Evolutionary conservation across 2,329 filamentous ascomycete genomes (phyloP), one percentile per base, ranked within the genome.

Genomic region (Rhinocladiella mackenziei): DNA sequence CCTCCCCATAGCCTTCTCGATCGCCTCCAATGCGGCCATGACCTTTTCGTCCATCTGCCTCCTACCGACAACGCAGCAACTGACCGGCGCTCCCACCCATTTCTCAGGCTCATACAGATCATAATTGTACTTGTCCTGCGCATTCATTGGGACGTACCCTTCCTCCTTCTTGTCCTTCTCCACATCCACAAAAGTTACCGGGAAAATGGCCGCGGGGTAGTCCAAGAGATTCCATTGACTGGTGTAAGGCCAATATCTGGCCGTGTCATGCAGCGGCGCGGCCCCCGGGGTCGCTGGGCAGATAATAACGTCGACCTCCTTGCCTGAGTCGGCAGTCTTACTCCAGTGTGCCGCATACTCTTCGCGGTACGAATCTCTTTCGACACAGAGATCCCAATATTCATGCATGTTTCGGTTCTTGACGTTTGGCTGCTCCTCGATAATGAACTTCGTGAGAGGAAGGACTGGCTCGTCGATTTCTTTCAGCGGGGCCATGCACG

Each of bases 201-300:
- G 82, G 57, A 86, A 84, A 0, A 80, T 71, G 2, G 76, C 61
- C 5, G 71, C 74, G 0, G 82, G 78, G 59, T 84, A 84, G 59
- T 86, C 81, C 1, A 86, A 70, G 33, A 85, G 55, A 58, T 86
- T 86, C 80, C 81, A 86, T 50, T 80, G 75, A 0, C 74, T 66
- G 0, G 80, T 84, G 54, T 86, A 86, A 1, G 73, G 73, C 80
- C 80, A 86, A 51, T 77, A 78, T 29, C 62, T 68, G 58, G 82
- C 56, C 45, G 68, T 63, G 51, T 78, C 61, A 49, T 78, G 70
- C 48, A 74, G 63, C 2, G 71, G 75, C 11, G 56, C 56, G 1
- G 53, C 50, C 2, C 47, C 47, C n/a, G 54, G 54, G 6, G 40
- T 43, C 5, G 47, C 38, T 8, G 56, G 56, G 45, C 50, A 78